These are phyloP conservation scores for Pneumocystis wakefieldiae DNA, from an alignment of 1,139 yeast species.

Conservation along the genomic window DNA sequence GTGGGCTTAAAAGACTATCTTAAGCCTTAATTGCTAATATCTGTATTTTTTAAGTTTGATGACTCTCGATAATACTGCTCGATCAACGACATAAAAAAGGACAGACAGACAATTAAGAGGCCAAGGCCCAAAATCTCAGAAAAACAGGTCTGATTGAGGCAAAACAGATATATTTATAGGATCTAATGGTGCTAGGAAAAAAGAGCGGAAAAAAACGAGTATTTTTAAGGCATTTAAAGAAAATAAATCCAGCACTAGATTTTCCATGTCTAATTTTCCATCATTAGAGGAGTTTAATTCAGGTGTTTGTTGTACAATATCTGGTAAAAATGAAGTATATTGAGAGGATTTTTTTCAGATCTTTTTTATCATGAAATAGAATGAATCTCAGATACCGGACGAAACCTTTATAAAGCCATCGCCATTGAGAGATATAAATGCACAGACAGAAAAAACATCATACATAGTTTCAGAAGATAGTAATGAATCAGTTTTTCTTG, in stretches of 20 bases:
- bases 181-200: too few relatives aligned
- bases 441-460: neutral
- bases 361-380: slow-evolving; percentile 20
- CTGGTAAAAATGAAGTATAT: slow-evolving; percentile 14
- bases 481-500: neutral
- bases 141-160: neutral
- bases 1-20: too few relatives aligned
- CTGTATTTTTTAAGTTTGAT: neutral
- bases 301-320: slow-evolving; percentile 16
- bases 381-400: slow-evolving; percentile 15
- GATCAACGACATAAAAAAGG: neutral
- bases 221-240: neutral
- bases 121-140: neutral
- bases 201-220: neutral
- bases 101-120: neutral
- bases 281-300: slow-evolving; percentile 44
- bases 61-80: neutral
- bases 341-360: slow-evolving; percentile 1
- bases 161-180: neutral
- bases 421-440: neutral
- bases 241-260: neutral
- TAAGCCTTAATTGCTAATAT: neutral
- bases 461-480: neutral
- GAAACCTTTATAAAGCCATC: neutral
- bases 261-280: slow-evolving; percentile 70